Percentiles rank a stretch among this genome's conserved stretches.
These are phyloP conservation scores for Globisporangium cystogenes DNA, from an alignment of 352 stramenopile genomes.

Conservation along the genomic window DNA sequence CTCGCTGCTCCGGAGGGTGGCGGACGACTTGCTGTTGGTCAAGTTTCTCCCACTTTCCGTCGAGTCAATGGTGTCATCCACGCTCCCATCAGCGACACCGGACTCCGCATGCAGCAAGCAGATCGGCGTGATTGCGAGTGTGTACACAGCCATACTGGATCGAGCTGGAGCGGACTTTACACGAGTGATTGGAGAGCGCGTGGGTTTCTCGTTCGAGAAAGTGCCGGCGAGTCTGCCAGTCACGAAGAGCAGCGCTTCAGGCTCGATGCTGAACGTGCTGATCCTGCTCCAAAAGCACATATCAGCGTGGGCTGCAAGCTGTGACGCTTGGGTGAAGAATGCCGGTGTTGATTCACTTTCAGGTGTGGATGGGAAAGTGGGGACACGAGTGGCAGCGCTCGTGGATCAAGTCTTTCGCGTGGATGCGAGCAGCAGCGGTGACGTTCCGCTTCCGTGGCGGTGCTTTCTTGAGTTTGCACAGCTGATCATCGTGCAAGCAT, in stretches of 20 bases:
- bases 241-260: not conserved
- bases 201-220: not conserved
- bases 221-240: not conserved
- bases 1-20: slow-evolving; percentile 55
- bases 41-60: slow-evolving; percentile 27
- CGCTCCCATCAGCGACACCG: too few relatives aligned
- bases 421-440: slow-evolving; percentile 16
- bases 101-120: too few relatives aligned
- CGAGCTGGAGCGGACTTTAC: slow-evolving; percentile 6
- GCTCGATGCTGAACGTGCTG: slow-evolving; percentile 15
- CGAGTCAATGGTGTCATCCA: not conserved
- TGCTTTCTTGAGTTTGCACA: slow-evolving; percentile 45
- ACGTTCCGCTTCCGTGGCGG: slow-evolving; percentile 30
- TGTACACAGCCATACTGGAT: slow-evolving; percentile 12
- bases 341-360: not conserved
- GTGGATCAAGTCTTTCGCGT: slow-evolving; percentile 34
- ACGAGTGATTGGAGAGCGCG: slow-evolving; percentile 2
- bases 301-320: slow-evolving; percentile 41
- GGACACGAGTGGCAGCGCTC: slow-evolving; percentile 15
- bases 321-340: slow-evolving; percentile 18
- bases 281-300: slow-evolving; percentile 66
- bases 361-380: slow-evolving; percentile 7
- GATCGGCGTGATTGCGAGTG: slow-evolving; percentile 1
- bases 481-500: slow-evolving; percentile 18
- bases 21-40: slow-evolving; percentile 52